Base-by-base conservation (phyloP, 371 early-diverging fungal genomes). In the Rhizopus delemar region DNA sequence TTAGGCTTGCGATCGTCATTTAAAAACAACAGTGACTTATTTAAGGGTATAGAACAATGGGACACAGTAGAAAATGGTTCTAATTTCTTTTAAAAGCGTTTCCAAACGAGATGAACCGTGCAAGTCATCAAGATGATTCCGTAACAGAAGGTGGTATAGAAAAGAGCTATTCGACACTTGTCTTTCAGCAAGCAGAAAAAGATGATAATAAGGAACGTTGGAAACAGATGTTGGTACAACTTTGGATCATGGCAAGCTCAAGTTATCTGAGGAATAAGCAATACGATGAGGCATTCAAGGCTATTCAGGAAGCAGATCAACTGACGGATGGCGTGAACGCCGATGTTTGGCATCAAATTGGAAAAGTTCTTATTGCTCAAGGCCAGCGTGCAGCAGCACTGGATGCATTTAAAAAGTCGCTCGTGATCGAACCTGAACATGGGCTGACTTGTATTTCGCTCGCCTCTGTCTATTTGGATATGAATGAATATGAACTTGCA, bases 321-420 rank as follows among this genome's bases (percentile, higher is more conserved):
- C 38, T 65, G 12, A 53, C 57, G 1, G 8, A 16, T 8, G 57
- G 63, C 0, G 15, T 16, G 5, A 36, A 49, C 41, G 66, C 61
- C 8, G 49, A 60, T 52, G 66, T 65, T 3, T 65, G 66, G 66
- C n/a, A 56, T 7, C 60, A 60, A 4, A 41, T 60, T 2, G 66
- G 61, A 15, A 32, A 4, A 51, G 35, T 56, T 5, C 29, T 41
- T 12, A 11, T 16, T 22, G 34, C 12, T 32, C 6, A 41, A 41
- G 32, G 36, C 11, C 36, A 41, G 15, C 56, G 39, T 35, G 45
- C 39, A 3, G 13, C 31, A 33, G 62, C 77, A 2, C 29, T 71
- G 16, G 70, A 69, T 28, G 65, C 74, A 39, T 77, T 71, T 51
- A 71, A 71, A 49, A 73, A 48, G 41, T 70, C 74, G 2, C 61